Evolutionary conservation across 78 protist genomes (phyloP).

Genomic region (Speleostelium caveatum): DNA sequence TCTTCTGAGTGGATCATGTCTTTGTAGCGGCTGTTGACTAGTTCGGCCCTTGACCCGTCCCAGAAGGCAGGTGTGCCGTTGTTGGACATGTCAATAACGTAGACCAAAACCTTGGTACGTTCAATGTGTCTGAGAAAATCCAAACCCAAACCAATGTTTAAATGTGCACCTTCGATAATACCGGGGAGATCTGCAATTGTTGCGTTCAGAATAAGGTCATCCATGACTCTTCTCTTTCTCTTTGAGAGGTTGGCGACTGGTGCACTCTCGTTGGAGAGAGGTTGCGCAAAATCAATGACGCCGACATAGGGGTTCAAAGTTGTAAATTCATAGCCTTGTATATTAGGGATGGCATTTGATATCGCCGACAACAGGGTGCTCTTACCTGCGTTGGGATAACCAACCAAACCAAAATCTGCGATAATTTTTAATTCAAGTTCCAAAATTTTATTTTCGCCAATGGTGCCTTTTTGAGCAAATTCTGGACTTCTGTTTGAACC

Average conservation of each 20-base stretch:
- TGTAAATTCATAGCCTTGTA: conserved; percentile 84
- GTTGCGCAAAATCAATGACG: conserved; percentile 41
- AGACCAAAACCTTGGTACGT: conserved; percentile 71
- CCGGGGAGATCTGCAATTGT: conserved; percentile 89
- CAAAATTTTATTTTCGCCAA: conserved; percentile 65
- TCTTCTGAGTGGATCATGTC: neutral
- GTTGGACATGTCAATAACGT: conserved; percentile 78
- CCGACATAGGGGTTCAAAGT: conserved; percentile 88
- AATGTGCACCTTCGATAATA: conserved; percentile 87
- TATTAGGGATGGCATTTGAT: conserved; percentile 83
- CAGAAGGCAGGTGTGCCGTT: conserved; percentile 37
- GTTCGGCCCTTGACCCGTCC: conserved; percentile 11
- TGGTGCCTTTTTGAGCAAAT: conserved; percentile 58
- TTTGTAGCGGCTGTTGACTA: conserved; percentile 23
- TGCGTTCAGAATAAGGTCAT: neutral
- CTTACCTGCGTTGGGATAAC: conserved; percentile 91
- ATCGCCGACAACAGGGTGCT: conserved; percentile 72
- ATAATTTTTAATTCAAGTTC: conserved; percentile 73
- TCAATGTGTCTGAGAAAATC: conserved; percentile 86
- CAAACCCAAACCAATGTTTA: conserved; percentile 83
- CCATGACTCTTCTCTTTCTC: conserved; percentile 3
- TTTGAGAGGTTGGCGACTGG: neutral
- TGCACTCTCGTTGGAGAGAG: too few relatives aligned
- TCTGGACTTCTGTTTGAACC: conserved; percentile 76
- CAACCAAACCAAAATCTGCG: conserved; percentile 89